Percentiles rank a stretch among this genome's conserved stretches.
Conservation (phyloP, 2,329 filamentous ascomycete genomes). For the Venturia carpophila region DNA sequence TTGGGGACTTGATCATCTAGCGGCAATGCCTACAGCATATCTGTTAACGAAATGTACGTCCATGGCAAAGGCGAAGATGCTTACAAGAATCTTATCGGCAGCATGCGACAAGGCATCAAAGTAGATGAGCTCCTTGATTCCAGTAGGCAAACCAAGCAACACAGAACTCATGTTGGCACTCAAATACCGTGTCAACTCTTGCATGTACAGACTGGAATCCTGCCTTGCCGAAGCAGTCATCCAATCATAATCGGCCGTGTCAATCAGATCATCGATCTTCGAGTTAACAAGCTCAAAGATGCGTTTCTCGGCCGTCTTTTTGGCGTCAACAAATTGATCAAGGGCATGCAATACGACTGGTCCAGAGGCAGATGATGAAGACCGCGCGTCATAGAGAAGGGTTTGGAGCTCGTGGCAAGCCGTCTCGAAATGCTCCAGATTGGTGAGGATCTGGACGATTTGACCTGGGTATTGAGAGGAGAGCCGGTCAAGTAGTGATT, state of each 20-base stretch:
- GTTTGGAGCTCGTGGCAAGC: constrained; percentile 86
- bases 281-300: constrained; percentile 98
- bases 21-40: constrained; percentile 48
- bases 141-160: constrained; percentile 80
- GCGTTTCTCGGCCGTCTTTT: constrained; percentile 92
- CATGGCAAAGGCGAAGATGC: constrained; percentile 36
- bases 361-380: constrained; percentile 70
- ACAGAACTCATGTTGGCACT: constrained; percentile 96
- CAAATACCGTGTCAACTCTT: constrained; percentile 84
- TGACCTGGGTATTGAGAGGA: constrained; percentile 92
- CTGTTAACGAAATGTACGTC: constrained; percentile 18
- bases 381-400: constrained; percentile 75
- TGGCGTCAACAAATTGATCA: constrained; percentile 76
- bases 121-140: constrained; percentile 97
- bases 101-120: constrained; percentile 93
- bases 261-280: constrained; percentile 95
- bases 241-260: constrained; percentile 97
- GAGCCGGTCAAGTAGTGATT: constrained; percentile 77
- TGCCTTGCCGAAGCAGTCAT: background rate
- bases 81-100: constrained; percentile 64
- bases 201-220: constrained; percentile 64
- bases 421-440: constrained; percentile 91
- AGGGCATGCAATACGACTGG: constrained; percentile 76
- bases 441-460: constrained; percentile 97
- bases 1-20: constrained; percentile 70